Evolutionary conservation across 768 basidiomycete species (phyloP).

Genomic region (Dendrothele bispora): DNA sequence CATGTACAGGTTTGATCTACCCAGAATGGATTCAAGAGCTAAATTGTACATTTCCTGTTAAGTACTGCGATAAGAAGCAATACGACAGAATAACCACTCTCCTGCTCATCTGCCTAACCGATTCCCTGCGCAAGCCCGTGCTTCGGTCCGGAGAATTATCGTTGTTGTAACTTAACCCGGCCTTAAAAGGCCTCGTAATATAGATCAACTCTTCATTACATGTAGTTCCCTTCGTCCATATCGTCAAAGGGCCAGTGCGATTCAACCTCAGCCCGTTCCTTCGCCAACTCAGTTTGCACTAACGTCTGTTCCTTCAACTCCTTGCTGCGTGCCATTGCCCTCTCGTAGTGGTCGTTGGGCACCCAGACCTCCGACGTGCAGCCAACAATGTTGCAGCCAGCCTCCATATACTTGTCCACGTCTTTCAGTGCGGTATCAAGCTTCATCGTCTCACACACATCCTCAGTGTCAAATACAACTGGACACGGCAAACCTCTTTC

Average conservation of each 20-base stretch:
- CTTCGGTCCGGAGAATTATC: too few relatives aligned
- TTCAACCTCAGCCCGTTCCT: constrained; percentile 37
- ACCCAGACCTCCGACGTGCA: constrained; percentile 44
- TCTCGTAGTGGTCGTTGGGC: constrained; percentile 39
- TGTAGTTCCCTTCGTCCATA: constrained; percentile 49
- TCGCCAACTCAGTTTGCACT: constrained; percentile 23
- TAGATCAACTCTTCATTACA: too few relatives aligned
- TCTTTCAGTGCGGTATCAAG: constrained; percentile 28
- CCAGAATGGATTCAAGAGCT: too few relatives aligned
- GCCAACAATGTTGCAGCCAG: constrained; percentile 25
- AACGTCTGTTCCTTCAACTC: constrained; percentile 33
- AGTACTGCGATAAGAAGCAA: too few relatives aligned
- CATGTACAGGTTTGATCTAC: too few relatives aligned
- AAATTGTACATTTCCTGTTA: too few relatives aligned
- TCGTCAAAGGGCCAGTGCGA: constrained; percentile 48
- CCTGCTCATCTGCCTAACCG: too few relatives aligned
- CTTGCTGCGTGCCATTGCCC: constrained; percentile 32
- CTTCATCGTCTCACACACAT: constrained; percentile 40
- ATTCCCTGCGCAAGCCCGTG: too few relatives aligned
- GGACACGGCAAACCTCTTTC: constrained; percentile 41
- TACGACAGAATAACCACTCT: too few relatives aligned
- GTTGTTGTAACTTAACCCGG: too few relatives aligned
- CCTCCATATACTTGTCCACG: constrained; percentile 31
- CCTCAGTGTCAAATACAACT: constrained; percentile 44
- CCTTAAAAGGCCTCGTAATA: too few relatives aligned